Conservation (phyloP, 352 stramenopile species). For the Hyaloperonospora arabidopsidis region DNA sequence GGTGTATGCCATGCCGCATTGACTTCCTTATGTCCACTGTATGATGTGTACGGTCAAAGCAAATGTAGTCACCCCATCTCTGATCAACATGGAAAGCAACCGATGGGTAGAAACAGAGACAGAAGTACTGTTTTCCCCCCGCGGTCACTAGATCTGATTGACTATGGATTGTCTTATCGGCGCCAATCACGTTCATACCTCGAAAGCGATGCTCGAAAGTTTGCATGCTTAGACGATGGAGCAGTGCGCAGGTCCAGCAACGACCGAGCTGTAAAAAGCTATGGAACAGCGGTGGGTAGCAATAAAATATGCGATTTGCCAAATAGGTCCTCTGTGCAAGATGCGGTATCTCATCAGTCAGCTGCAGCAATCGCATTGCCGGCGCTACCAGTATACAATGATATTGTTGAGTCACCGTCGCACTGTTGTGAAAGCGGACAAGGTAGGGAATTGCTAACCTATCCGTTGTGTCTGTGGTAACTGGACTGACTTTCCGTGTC, state of each 20-base stretch:
- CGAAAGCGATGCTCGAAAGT: background rate
- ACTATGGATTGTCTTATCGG: constrained; percentile 12
- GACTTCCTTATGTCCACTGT: background rate
- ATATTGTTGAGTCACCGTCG: constrained; percentile 65
- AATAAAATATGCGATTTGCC: background rate
- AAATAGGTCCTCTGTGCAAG: background rate
- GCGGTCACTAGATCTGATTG: constrained; percentile 13
- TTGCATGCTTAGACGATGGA: constrained; percentile 4
- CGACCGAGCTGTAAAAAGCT: background rate
- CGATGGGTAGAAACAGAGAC: constrained; percentile 1
- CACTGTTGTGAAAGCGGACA: constrained; percentile 60
- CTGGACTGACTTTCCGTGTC: constrained; percentile 4
- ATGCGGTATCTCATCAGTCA: constrained; percentile 11
- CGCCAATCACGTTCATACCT: constrained; percentile 1
- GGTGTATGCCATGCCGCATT: constrained; percentile 16
- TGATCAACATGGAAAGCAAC: constrained; percentile 3
- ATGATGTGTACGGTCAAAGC: constrained; percentile 1
- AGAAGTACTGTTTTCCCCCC: constrained; percentile 1
- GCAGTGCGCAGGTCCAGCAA: background rate
- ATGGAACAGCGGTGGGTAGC: constrained; percentile 3
- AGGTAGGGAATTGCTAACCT: constrained; percentile 19
- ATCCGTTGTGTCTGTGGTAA: constrained; percentile 1
- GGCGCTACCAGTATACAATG: constrained; percentile 75
- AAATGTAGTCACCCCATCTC: constrained; percentile 1
- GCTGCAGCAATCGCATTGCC: constrained; percentile 29